These are phyloP conservation scores for Pezicula radicicola DNA, from an alignment of 2,329 filamentous ascomycete genomes.

Conservation along the genomic window DNA sequence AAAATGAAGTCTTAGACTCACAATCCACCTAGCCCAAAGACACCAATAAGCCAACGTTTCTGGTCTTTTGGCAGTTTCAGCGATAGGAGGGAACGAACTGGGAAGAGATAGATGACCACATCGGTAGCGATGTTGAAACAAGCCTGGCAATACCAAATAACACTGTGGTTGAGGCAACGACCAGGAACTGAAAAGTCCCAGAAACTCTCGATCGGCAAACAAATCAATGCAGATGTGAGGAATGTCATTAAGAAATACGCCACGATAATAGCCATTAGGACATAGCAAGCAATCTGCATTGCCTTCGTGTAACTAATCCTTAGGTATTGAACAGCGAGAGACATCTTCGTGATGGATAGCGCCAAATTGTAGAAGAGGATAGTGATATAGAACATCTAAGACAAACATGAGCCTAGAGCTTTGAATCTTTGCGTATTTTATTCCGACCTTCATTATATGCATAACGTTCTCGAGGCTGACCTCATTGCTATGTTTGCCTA, in stretches of 20 bases:
- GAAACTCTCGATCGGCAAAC: neutral
- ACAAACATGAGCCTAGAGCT: neutral
- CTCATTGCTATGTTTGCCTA: neutral
- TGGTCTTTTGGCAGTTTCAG: neutral
- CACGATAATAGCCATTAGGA: neutral
- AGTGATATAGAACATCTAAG: neutral
- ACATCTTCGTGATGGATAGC: neutral
- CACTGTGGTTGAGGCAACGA: neutral
- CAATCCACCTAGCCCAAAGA: neutral
- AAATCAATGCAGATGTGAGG: neutral
- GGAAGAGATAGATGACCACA: neutral
- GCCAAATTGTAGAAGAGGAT: neutral
- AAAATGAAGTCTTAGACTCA: neutral
- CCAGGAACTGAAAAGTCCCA: neutral
- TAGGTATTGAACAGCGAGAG: neutral
- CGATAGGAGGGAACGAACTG: neutral
- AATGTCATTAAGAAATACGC: neutral
- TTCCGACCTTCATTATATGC: neutral
- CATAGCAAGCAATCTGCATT: neutral
- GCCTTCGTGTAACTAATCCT: neutral
- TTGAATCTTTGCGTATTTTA: neutral
- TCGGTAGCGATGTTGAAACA: neutral
- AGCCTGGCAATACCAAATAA: neutral
- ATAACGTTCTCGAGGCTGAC: neutral
- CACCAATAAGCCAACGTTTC: neutral